A percentile compares a stretch with the other conserved stretches of the same genome.
phyloP scores from a whole-genome alignment of 129 eudicot genomes.

The Saposhnikovia divaricata region DNA sequence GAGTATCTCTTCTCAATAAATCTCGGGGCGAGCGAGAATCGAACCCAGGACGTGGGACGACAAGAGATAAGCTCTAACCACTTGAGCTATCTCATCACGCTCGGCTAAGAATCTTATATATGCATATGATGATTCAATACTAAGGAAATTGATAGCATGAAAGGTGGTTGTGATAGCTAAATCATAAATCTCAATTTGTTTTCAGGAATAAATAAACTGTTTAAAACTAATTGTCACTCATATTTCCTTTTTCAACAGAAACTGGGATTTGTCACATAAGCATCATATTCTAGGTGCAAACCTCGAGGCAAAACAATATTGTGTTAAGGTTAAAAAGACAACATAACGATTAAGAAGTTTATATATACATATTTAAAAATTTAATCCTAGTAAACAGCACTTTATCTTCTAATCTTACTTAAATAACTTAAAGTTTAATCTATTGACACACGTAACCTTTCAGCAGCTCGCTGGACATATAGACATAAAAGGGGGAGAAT shows the following conservation, averaged over 20 bases:
- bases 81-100: too few relatives aligned
- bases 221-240: neutral
- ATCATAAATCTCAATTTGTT: neutral
- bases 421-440: neutral
- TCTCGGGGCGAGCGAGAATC: too few relatives aligned
- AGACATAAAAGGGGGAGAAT: neutral
- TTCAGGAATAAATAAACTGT: neutral
- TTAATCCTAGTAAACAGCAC: neutral
- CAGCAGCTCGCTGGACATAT: neutral
- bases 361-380: neutral
- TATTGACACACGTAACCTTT: neutral
- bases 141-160: neutral
- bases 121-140: neutral
- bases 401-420: neutral
- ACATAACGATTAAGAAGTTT: neutral
- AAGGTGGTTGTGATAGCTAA: neutral
- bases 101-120: neutral
- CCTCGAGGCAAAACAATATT: neutral
- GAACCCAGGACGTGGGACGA: too few relatives aligned
- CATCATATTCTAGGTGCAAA: neutral
- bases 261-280: neutral
- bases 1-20: too few relatives aligned
- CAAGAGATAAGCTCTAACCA: too few relatives aligned
- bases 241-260: neutral
- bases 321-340: neutral